Percentiles rank a stretch among this genome's conserved stretches.
Conservation (phyloP, 2,329 filamentous ascomycete genomes). For the Bipolaris bicolor region DNA sequence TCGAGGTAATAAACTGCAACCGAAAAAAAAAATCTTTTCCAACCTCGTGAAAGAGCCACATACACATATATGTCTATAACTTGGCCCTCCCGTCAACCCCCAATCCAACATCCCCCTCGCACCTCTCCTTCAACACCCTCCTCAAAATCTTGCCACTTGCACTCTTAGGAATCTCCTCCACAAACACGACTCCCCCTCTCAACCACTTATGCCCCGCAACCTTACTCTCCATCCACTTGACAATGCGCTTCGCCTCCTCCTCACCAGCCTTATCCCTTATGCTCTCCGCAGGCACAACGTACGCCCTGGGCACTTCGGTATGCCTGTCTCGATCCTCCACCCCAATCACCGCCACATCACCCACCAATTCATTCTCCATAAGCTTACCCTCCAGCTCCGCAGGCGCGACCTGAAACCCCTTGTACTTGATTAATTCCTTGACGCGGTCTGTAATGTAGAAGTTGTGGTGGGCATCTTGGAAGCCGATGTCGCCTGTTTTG, state of each 20-base stretch:
- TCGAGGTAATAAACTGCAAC: too few relatives aligned
- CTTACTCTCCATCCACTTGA: constrained; percentile 29
- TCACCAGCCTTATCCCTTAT: constrained; percentile 15
- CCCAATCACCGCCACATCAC: constrained; percentile 37
- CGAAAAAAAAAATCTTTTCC: neutral
- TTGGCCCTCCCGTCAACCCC: constrained; percentile 23
- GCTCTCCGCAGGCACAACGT: constrained; percentile 30
- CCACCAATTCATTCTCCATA: constrained; percentile 30
- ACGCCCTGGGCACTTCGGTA: constrained; percentile 39
- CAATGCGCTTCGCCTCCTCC: constrained; percentile 19
- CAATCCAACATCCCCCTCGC: constrained; percentile 22
- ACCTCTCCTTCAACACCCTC: constrained; percentile 30
- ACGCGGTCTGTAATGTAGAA: constrained; percentile 42
- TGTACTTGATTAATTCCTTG: constrained; percentile 44
- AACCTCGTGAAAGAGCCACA: neutral
- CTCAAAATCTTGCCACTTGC: constrained; percentile 56
- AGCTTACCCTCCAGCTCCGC: constrained; percentile 40
- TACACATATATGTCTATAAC: constrained; percentile 8
- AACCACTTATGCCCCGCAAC: constrained; percentile 40
- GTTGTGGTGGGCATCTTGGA: constrained; percentile 32
- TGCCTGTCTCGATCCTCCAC: constrained; percentile 35
- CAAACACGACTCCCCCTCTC: constrained; percentile 49
- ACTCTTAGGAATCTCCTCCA: constrained; percentile 56
- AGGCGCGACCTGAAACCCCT: constrained; percentile 40
- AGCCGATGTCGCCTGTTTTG: constrained; percentile 40